Percentiles rank a stretch among this genome's conserved stretches.
These are phyloP conservation scores for Centella asiatica DNA, from an alignment of 129 eudicot species.

Conservation along the genomic window DNA sequence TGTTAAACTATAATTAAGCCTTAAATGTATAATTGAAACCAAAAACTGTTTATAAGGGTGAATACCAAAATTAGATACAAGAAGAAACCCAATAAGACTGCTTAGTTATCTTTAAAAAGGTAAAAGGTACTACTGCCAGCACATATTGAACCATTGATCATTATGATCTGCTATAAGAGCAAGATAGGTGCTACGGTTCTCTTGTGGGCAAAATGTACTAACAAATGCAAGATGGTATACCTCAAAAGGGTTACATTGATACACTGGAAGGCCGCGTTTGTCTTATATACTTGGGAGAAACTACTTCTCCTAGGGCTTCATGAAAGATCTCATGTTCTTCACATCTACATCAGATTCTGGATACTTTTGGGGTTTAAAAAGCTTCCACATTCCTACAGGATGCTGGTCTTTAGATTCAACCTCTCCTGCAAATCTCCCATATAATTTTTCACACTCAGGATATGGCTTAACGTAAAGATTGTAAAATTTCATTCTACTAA, in stretches of 20 bases:
- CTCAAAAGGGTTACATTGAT: constrained; percentile 1
- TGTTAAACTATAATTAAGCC: too few relatives aligned
- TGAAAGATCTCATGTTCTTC: constrained; percentile 51
- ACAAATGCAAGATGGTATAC: constrained; percentile 1
- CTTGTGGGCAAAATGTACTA: not conserved
- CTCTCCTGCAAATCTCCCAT: constrained; percentile 50
- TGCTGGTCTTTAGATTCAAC: constrained; percentile 34
- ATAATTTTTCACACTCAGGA: constrained; percentile 75
- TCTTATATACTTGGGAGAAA: not conserved
- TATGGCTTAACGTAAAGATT: constrained; percentile 91
- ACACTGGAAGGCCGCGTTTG: not conserved
- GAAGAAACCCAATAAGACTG: not conserved
- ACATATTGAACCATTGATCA: not conserved
- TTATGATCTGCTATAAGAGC: not conserved
- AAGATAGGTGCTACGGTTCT: not conserved
- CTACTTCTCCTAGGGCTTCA: constrained; percentile 34
- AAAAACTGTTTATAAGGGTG: not conserved
- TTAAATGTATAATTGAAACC: not conserved
- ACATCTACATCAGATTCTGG: constrained; percentile 47
- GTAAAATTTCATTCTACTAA: constrained; percentile 68
- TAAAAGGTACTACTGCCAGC: not conserved
- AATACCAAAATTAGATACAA: not conserved
- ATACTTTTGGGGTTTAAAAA: constrained; percentile 59
- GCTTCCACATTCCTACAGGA: constrained; percentile 88
- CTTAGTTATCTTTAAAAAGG: not conserved